Conservation (phyloP, 192 early-diverging fungal genomes). For the Backusella morwellensis region DNA sequence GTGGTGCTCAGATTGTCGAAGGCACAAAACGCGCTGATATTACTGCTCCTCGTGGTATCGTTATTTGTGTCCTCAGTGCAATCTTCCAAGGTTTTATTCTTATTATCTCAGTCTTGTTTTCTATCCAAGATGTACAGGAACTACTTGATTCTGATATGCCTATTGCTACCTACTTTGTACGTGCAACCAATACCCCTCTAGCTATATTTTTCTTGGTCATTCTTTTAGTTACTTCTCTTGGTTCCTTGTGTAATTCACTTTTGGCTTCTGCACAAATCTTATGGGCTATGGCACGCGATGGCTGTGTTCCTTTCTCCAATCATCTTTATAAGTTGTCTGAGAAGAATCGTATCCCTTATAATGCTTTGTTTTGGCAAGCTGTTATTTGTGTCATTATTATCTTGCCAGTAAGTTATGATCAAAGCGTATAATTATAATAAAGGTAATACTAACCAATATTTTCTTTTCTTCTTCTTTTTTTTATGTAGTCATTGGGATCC, state of each 20-base stretch:
- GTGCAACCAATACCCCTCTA: constrained; percentile 30
- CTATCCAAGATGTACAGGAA: constrained; percentile 42
- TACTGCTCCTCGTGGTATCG: constrained; percentile 46
- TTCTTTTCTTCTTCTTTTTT: background rate
- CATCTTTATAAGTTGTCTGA: constrained; percentile 37
- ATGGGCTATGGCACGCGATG: constrained; percentile 50
- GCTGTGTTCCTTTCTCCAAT: constrained; percentile 43
- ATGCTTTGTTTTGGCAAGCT: constrained; percentile 32
- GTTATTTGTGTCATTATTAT: constrained; percentile 41
- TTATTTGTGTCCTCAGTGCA: constrained; percentile 41
- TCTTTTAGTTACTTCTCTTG: constrained; percentile 40
- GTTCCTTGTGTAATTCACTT: constrained; percentile 38
- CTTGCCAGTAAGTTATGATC: constrained; percentile 26
- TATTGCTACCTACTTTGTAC: constrained; percentile 37
- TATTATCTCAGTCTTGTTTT: constrained; percentile 42
- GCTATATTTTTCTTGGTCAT: constrained; percentile 41
- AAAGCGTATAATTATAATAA: background rate
- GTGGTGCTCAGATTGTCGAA: constrained; percentile 6
- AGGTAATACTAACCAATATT: background rate
- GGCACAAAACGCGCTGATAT: constrained; percentile 46
- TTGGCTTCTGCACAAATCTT: constrained; percentile 43
- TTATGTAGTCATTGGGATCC: constrained; percentile 32
- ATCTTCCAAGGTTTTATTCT: constrained; percentile 44
- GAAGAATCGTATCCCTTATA: constrained; percentile 35
- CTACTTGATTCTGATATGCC: constrained; percentile 32